phyloP scores from a whole-genome alignment of 129 eudicot genomes.

The Flaveria robusta region DNA sequence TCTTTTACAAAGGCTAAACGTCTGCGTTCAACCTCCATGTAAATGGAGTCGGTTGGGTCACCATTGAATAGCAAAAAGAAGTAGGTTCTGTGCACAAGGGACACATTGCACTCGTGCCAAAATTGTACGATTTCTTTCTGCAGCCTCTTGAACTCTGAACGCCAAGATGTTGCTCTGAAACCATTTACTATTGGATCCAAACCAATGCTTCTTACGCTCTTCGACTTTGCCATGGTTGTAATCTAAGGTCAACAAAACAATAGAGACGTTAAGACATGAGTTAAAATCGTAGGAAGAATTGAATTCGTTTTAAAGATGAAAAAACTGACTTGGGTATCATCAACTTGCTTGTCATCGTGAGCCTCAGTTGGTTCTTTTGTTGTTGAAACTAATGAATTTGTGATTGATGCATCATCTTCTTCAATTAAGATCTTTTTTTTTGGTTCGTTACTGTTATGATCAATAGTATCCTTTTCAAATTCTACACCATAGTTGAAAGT shows the following conservation, averaged over 20 bases:
- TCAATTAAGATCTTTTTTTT: constrained; percentile 28
- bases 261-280: constrained; percentile 12
- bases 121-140: constrained; percentile 72
- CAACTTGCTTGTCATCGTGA: constrained; percentile 36
- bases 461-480: constrained; percentile 39
- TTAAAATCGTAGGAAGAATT: neutral
- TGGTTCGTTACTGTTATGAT: constrained; percentile 39
- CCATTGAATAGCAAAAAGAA: constrained; percentile 82
- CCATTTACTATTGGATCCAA: constrained; percentile 82
- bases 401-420: constrained; percentile 22
- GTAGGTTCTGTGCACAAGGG: constrained; percentile 82
- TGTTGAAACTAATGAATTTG: constrained; percentile 24
- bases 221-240: constrained; percentile 16
- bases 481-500: constrained; percentile 42
- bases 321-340: constrained; percentile 55
- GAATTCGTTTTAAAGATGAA: neutral
- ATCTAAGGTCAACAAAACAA: constrained; percentile 13
- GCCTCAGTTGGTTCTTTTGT: constrained; percentile 30
- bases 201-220: constrained; percentile 66
- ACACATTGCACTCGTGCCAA: constrained; percentile 81
- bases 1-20: constrained; percentile 70
- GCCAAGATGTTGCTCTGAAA: constrained; percentile 49
- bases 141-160: constrained; percentile 63
- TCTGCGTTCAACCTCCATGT: constrained; percentile 87
- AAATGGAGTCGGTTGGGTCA: constrained; percentile 76